These are phyloP conservation scores for Umbilicus rupestris DNA, from an alignment of 164 flowering plant genomes.

Conservation along the genomic window DNA sequence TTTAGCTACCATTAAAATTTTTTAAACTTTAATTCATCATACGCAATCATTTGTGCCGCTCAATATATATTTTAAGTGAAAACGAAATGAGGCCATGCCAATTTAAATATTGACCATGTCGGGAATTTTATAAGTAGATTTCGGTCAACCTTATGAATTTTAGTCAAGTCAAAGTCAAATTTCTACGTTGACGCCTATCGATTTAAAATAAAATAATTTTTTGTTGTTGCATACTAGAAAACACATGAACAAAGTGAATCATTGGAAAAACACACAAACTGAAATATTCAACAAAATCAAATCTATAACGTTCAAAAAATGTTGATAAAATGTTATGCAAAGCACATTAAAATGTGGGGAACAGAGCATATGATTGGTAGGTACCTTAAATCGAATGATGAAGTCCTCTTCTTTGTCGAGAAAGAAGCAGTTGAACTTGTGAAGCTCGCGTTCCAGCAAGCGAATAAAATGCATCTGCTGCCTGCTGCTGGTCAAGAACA, in stretches of 20 bases:
- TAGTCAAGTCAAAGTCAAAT: neutral
- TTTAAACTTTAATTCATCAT: neutral
- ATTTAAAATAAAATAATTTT: neutral
- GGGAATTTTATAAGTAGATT: neutral
- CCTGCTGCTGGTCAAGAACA: conserved; percentile 16
- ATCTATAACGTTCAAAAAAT: too few relatives aligned
- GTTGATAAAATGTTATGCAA: too few relatives aligned
- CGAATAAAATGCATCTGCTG: conserved; percentile 61
- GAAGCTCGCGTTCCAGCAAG: conserved; percentile 68
- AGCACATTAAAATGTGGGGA: too few relatives aligned
- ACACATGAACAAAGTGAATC: too few relatives aligned
- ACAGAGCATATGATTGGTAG: too few relatives aligned
- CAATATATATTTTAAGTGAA: neutral
- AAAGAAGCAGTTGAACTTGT: conserved; percentile 77
- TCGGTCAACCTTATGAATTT: neutral
- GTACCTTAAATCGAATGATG: conserved; percentile 67
- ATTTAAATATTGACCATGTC: too few relatives aligned
- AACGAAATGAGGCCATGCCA: neutral
- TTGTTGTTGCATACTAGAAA: neutral
- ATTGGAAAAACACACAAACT: too few relatives aligned
- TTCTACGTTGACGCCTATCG: too few relatives aligned
- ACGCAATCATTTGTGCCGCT: neutral
- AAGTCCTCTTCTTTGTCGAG: conserved; percentile 86
- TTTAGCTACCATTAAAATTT: neutral
- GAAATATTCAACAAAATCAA: too few relatives aligned